phyloP scores from a whole-genome alignment of 2,329 filamentous ascomycete genomes.

The Davidsoniella virescens region DNA sequence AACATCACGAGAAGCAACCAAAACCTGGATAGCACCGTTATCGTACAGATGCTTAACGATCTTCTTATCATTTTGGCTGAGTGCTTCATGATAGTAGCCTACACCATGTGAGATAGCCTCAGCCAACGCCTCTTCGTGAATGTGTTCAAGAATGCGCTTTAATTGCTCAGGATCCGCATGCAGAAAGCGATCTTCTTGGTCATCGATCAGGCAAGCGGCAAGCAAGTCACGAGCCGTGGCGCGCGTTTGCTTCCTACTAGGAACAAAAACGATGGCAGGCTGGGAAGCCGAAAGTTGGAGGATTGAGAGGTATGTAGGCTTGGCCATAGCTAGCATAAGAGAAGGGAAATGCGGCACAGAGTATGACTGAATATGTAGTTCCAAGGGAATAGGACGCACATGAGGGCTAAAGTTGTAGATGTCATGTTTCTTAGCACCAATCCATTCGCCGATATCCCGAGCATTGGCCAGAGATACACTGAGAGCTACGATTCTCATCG shows the following conservation, averaged over 20 bases:
- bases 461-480: slow-evolving; percentile 89
- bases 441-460: slow-evolving; percentile 90
- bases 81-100: slow-evolving; percentile 91
- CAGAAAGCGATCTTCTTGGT: slow-evolving; percentile 86
- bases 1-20: slow-evolving; percentile 63
- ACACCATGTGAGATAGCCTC: slow-evolving; percentile 87
- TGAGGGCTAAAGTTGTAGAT: slow-evolving; percentile 98
- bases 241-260: slow-evolving; percentile 82
- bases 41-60: slow-evolving; percentile 88
- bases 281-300: slow-evolving; percentile 77
- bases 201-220: slow-evolving; percentile 72
- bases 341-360: slow-evolving; percentile 94
- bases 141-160: slow-evolving; percentile 59
- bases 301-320: slow-evolving; percentile 79
- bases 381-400: slow-evolving; percentile 72
- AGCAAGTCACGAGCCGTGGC: slow-evolving; percentile 75
- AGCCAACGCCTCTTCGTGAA: slow-evolving; percentile 74
- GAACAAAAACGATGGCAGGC: slow-evolving; percentile 81
- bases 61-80: slow-evolving; percentile 75
- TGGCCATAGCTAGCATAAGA: slow-evolving; percentile 95
- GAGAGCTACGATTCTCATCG: slow-evolving; percentile 74
- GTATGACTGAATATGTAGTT: slow-evolving; percentile 90
- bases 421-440: slow-evolving; percentile 92
- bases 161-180: slow-evolving; percentile 73
- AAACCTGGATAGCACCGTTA: slow-evolving; percentile 75